These are phyloP conservation scores for Fusarium papillatum DNA, from an alignment of 2,329 filamentous ascomycete species.

Conservation along the genomic window DNA sequence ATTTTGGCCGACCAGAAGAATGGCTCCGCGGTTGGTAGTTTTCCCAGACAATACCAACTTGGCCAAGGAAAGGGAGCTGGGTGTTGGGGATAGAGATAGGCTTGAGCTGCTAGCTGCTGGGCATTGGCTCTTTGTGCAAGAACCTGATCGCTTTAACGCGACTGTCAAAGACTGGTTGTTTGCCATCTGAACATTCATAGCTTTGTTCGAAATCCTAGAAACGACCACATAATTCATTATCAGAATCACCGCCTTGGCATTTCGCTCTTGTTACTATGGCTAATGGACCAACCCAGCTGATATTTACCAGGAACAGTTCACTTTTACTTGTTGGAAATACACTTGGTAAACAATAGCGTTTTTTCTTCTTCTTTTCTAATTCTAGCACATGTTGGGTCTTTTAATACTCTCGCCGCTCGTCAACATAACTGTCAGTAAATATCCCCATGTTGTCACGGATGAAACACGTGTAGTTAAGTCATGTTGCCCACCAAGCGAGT, in stretches of 20 bases:
- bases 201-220: neutral
- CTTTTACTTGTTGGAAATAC: neutral
- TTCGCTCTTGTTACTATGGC: neutral
- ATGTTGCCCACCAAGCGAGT: neutral
- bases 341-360: neutral
- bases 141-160: neutral
- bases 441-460: neutral
- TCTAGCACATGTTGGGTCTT: neutral
- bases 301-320: neutral
- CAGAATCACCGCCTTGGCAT: neutral
- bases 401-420: neutral
- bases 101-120: neutral
- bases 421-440: neutral
- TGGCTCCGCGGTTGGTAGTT: neutral
- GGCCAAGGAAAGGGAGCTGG: neutral
- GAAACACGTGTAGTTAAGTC: neutral
- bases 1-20: neutral
- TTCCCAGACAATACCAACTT: neutral
- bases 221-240: neutral
- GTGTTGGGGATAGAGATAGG: neutral
- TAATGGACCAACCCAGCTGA: neutral
- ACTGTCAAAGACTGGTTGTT: neutral
- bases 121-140: neutral
- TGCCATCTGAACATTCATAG: neutral
- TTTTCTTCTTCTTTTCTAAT: neutral